These are phyloP conservation scores for Tolypocladium capitatum DNA, from an alignment of 2,329 filamentous ascomycete species.

Conservation along the genomic window DNA sequence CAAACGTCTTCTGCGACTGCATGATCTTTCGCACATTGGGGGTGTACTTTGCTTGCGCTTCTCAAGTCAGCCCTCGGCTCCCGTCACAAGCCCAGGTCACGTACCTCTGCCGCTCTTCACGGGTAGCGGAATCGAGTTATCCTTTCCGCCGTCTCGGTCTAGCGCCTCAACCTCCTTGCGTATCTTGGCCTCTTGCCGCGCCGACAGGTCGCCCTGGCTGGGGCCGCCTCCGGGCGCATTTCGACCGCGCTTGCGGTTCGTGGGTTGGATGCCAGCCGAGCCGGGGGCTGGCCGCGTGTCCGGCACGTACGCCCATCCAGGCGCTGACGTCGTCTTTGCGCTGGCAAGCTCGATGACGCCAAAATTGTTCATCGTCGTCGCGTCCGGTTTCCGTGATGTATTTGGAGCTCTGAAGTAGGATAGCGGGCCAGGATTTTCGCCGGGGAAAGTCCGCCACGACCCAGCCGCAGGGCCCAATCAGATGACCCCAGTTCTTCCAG, in stretches of 20 bases:
- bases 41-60: slow-evolving; percentile 43
- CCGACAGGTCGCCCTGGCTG: slow-evolving; percentile 53
- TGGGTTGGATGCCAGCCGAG: slow-evolving; percentile 36
- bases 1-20: slow-evolving; percentile 69
- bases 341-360: slow-evolving; percentile 75
- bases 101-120: slow-evolving; percentile 33
- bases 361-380: slow-evolving; percentile 45
- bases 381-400: not conserved
- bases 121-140: slow-evolving; percentile 58
- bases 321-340: slow-evolving; percentile 53
- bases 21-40: slow-evolving; percentile 63
- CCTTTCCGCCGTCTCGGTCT: slow-evolving; percentile 64
- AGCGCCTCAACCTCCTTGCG: slow-evolving; percentile 71
- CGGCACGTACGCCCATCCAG: slow-evolving; percentile 87
- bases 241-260: slow-evolving; percentile 60
- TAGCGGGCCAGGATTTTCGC: not conserved
- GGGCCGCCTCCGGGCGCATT: slow-evolving; percentile 33
- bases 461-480: slow-evolving; percentile 6
- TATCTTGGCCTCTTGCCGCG: slow-evolving; percentile 71
- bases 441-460: slow-evolving; percentile 9
- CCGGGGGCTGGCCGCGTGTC: slow-evolving; percentile 49
- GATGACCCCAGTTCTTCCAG: not conserved
- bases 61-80: not conserved
- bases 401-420: not conserved
- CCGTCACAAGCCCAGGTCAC: slow-evolving; percentile 4